A percentile compares a stretch with the other conserved stretches of the same genome.
Evolutionary conservation across 805 yeast species (phyloP).

Genomic region (Metschnikowia baotianmanensis): DNA sequence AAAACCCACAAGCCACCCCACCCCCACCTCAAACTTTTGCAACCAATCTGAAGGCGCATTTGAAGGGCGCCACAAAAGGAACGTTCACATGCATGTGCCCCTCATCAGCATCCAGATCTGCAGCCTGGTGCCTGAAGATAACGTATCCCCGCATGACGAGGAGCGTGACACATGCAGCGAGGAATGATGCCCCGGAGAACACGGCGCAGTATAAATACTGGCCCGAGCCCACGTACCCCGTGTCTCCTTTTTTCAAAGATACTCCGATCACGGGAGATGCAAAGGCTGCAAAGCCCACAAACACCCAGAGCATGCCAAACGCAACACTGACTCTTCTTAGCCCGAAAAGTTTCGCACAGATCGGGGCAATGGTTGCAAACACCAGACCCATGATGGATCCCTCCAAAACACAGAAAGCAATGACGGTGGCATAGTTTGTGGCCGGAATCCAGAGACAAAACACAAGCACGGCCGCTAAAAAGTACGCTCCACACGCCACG

Average conservation of each 20-base stretch:
- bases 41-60: slow-evolving; percentile 9
- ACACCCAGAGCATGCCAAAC: slow-evolving; percentile 52
- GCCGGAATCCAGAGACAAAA: slow-evolving; percentile 42
- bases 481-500: slow-evolving; percentile 29
- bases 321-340: slow-evolving; percentile 49
- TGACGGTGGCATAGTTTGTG: slow-evolving; percentile 52
- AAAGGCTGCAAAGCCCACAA: slow-evolving; percentile 49
- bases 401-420: slow-evolving; percentile 48
- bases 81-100: slow-evolving; percentile 20
- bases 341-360: slow-evolving; percentile 53
- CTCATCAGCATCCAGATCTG: slow-evolving; percentile 14
- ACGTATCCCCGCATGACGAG: slow-evolving; percentile 54
- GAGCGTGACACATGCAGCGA: slow-evolving; percentile 43
- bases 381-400: slow-evolving; percentile 63
- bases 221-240: slow-evolving; percentile 32
- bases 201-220: slow-evolving; percentile 55
- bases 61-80: slow-evolving; percentile 15
- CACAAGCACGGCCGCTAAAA: slow-evolving; percentile 26
- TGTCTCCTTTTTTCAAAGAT: slow-evolving; percentile 37
- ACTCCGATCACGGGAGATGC: slow-evolving; percentile 63
- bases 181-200: slow-evolving; percentile 55
- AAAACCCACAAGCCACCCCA: no score
- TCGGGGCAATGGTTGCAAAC: slow-evolving; percentile 54
- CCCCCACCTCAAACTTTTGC: slow-evolving; percentile 5
- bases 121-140: slow-evolving; percentile 43